Evolutionary conservation across 2,329 filamentous ascomycete genomes (phyloP).

Genomic region (Trichoderma semiorbis): DNA sequence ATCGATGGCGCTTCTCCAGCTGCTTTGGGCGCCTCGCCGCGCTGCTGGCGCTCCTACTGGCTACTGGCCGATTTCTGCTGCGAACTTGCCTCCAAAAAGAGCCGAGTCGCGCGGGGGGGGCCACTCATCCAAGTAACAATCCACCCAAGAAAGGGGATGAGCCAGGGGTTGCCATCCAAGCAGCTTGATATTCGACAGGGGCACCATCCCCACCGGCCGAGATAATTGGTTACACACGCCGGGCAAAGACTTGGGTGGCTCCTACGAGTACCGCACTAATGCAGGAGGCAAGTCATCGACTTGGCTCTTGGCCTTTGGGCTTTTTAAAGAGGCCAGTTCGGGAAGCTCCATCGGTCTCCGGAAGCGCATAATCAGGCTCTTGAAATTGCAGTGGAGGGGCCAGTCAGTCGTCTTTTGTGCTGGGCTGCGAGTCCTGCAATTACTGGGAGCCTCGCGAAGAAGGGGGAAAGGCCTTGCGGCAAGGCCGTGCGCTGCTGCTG

Average conservation of each 20-base stretch:
- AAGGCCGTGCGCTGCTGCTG: neutral
- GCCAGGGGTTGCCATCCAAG: constrained; percentile 9
- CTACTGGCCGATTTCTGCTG: neutral
- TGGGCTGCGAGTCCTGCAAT: constrained; percentile 6
- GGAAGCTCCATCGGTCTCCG: constrained; percentile 8
- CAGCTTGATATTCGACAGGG: constrained; percentile 11
- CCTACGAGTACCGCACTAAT: constrained; percentile 12
- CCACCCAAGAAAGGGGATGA: constrained; percentile 16
- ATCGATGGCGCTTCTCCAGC: neutral
- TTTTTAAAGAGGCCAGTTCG: neutral
- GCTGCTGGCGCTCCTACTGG: neutral
- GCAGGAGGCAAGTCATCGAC: constrained; percentile 16
- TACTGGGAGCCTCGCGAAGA: neutral
- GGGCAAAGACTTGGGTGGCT: neutral
- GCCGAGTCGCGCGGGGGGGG: neutral
- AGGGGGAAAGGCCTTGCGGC: neutral
- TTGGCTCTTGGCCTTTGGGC: neutral
- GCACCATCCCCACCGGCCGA: constrained; percentile 4
- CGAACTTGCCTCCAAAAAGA: constrained; percentile 2
- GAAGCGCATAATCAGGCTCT: neutral
- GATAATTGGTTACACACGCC: constrained; percentile 11
- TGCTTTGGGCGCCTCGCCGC: neutral
- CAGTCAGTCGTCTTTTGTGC: neutral
- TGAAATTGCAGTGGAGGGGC: constrained; percentile 15
- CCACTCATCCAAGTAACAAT: constrained; percentile 1